Evolutionary conservation across 345 rosid species (phyloP), one percentile per base, ranked within the genome.

Genomic region (Carallia pectinifolia): DNA sequence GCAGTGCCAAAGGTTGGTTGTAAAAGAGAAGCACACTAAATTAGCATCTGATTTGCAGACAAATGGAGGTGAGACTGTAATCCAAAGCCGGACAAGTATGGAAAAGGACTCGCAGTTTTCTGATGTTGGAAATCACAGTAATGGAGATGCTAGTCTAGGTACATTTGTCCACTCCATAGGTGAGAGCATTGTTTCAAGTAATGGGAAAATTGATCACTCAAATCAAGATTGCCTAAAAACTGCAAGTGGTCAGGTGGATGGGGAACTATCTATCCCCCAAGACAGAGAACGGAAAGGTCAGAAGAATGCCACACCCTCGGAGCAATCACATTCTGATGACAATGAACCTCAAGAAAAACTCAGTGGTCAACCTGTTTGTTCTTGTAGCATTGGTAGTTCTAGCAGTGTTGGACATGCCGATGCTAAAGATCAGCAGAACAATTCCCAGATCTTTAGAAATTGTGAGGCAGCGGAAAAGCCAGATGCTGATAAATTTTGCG

Each of bases 401-500:
- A 71, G 65, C 66, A 52, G 74, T 60, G 66, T 60, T 66, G 71
- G 68, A 19, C 56, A 64, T 55, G 48, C 73, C 12, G 15, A 56
- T 23, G 64, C 58, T 71, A 81, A 71, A 70, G 68, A 65, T 75
- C 79, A 70, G 62, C 70, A 52, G 68, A 66, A 58, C 70, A 68
- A 74, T 59, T 82, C 80, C 58, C 39, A 54, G 64, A 64, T 52
- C 8, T 71, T 76, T 63, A 82, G 66, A 65, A 79, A 79, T 76
- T 62, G 75, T 81, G 83, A 77, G 61, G 68, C 74, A 27, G 84
- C 77, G 67, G 82, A 70, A 59, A 76, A 67, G 65, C 84, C 88
- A 48, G 81, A 69, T 48, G 89, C 77, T 52, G 89, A 82, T 68
- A 73, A 75, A 64, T 75, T 75, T 38, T 80, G 73, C 27, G 76